phyloP scores from a whole-genome alignment of 306 rosid species.

The Dryas alaskensis region DNA sequence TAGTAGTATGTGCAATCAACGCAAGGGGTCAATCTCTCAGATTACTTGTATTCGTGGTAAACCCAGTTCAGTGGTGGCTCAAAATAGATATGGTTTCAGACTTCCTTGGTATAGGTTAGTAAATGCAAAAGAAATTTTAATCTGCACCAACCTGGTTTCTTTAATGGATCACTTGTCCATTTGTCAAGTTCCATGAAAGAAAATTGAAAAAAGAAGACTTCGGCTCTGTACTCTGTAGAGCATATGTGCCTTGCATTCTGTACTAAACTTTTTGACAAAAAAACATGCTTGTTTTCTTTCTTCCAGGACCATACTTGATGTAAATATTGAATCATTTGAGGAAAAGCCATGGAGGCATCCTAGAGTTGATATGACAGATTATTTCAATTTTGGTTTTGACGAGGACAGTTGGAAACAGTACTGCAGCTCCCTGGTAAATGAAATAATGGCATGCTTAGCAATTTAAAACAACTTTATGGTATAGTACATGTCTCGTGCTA shows the following conservation, averaged over 20 bases:
- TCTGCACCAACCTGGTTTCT: slow-evolving; percentile 3
- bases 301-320: slow-evolving; percentile 55
- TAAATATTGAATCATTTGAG: slow-evolving; percentile 46
- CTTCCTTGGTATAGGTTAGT: slow-evolving; percentile 76
- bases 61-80: slow-evolving; percentile 25
- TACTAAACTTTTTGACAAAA: not conserved
- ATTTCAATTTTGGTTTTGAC: slow-evolving; percentile 65
- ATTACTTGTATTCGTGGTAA: slow-evolving; percentile 16
- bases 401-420: slow-evolving; percentile 73
- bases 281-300: not conserved
- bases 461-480: not conserved
- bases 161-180: not conserved
- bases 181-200: not conserved
- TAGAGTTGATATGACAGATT: slow-evolving; percentile 58
- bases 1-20: slow-evolving; percentile 23
- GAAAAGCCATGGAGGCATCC: slow-evolving; percentile 64
- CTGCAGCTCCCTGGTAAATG: slow-evolving; percentile 57
- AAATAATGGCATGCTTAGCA: slow-evolving; percentile 4
- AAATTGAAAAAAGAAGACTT: not conserved
- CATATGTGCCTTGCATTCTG: not conserved
- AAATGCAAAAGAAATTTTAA: not conserved
- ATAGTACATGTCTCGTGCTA: not conserved
- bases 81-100: slow-evolving; percentile 40
- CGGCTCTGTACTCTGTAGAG: not conserved
- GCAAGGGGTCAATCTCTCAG: slow-evolving; percentile 28